Conservation (phyloP, 768 basidiomycete species). For the Boletus sensibilis region DNA sequence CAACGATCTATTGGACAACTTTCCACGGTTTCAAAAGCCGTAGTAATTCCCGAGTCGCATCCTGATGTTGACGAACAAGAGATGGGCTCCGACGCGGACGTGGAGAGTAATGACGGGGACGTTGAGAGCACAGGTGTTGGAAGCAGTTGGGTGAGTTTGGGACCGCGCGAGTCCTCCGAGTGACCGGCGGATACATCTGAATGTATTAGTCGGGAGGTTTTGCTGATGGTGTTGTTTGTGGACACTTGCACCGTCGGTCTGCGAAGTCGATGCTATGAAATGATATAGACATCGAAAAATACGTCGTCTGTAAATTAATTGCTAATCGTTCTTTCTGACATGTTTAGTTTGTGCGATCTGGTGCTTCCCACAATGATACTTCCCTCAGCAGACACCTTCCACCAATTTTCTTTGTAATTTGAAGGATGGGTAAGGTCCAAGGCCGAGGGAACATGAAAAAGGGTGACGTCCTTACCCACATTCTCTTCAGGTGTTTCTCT, state of each 20-base stretch:
- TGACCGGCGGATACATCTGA: slow-evolving; percentile 6
- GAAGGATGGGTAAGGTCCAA: slow-evolving; percentile 23
- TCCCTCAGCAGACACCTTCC: not conserved
- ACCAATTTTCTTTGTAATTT: not conserved
- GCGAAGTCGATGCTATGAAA: not conserved
- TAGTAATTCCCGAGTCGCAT: slow-evolving; percentile 6
- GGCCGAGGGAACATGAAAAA: not conserved
- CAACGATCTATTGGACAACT: slow-evolving; percentile 5
- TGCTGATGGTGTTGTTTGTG: not conserved
- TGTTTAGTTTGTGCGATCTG: not conserved
- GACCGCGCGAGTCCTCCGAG: slow-evolving; percentile 21
- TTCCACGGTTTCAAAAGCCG: slow-evolving; percentile 15
- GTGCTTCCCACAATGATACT: not conserved
- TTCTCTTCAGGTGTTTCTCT: slow-evolving; percentile 50
- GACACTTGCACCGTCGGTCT: not conserved
- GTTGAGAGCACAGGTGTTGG: slow-evolving; percentile 49
- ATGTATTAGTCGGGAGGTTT: not conserved
- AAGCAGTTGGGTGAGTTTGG: slow-evolving; percentile 72
- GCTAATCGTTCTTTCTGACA: not conserved
- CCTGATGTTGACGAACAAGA: slow-evolving; percentile 34
- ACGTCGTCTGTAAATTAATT: slow-evolving; percentile 10
- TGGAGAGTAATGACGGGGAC: slow-evolving; percentile 61
- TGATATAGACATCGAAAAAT: not conserved
- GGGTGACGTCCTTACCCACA: not conserved
- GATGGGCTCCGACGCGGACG: slow-evolving; percentile 62